phyloP scores from a whole-genome alignment of 352 stramenopile genomes.

The Phytophthora agathidicida region DNA sequence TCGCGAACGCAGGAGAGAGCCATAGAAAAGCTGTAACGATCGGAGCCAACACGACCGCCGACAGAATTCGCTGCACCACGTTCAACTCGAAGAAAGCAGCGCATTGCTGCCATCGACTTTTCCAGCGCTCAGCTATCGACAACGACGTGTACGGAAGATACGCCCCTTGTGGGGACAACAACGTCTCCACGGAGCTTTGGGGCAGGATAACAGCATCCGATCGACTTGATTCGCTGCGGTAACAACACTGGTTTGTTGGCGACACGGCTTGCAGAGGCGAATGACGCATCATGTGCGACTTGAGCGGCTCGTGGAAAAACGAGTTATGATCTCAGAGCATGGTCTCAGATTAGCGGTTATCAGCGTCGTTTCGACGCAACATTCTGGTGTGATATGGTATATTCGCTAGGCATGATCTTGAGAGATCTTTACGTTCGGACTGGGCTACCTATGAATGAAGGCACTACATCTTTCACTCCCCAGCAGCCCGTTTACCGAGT shows the following conservation, averaged over 20 bases:
- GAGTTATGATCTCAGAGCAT: no score
- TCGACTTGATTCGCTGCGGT: conserved; percentile 1
- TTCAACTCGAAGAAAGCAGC: conserved; percentile 40
- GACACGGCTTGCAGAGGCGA: no score
- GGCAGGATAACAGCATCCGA: neutral
- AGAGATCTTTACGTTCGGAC: no score
- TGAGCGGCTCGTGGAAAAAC: neutral
- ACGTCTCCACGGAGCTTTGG: conserved; percentile 15
- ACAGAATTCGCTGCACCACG: conserved; percentile 63
- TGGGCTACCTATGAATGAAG: no score
- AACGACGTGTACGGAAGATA: conserved; percentile 14
- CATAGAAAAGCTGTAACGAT: conserved; percentile 71
- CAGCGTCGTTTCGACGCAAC: conserved; percentile 3
- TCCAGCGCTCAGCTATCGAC: neutral
- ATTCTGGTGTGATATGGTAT: no score
- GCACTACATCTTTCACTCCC: no score
- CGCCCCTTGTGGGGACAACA: conserved; percentile 6
- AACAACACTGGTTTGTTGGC: neutral
- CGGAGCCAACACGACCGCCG: conserved; percentile 56
- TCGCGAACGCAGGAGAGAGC: conserved; percentile 65
- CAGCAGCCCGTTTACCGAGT: no score
- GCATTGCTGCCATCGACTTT: conserved; percentile 1
- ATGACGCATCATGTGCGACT: neutral
- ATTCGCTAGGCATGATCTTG: no score
- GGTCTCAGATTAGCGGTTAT: neutral